Evolutionary conservation across 148 eudicot species (phyloP).

Genomic region (Rhododendron molle): DNA sequence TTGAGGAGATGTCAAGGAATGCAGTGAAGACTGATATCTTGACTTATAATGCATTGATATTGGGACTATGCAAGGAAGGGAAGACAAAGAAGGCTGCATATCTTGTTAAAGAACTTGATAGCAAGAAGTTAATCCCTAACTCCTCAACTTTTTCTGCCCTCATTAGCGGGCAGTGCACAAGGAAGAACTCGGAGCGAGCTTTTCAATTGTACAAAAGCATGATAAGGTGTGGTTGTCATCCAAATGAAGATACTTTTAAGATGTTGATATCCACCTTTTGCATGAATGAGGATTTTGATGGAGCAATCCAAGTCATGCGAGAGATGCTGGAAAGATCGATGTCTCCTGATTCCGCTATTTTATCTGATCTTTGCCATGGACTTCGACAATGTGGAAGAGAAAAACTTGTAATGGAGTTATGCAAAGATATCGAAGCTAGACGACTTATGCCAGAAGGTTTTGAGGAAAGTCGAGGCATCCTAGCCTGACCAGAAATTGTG

Average conservation of each 20-base stretch:
- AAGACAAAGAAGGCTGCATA: constrained; percentile 4
- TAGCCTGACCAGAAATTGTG: background rate
- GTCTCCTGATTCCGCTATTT: constrained; percentile 33
- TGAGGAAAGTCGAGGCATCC: constrained; percentile 8
- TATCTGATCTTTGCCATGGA: constrained; percentile 45
- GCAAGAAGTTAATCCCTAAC: constrained; percentile 20
- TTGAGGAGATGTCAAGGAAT: constrained; percentile 1
- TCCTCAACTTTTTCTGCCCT: constrained; percentile 79
- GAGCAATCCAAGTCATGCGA: constrained; percentile 48
- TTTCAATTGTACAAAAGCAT: constrained; percentile 65
- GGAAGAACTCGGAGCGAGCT: constrained; percentile 71
- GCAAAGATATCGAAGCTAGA: constrained; percentile 40
- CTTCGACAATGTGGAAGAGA: constrained; percentile 49
- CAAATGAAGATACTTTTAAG: constrained; percentile 41
- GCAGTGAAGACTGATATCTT: background rate
- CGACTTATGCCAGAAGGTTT: constrained; percentile 25
- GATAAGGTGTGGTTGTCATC: constrained; percentile 57
- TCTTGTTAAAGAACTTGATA: constrained; percentile 4
- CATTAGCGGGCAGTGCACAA: constrained; percentile 70
- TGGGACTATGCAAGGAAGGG: constrained; percentile 3
- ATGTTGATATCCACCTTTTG: constrained; percentile 51
- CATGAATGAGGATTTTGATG: constrained; percentile 69
- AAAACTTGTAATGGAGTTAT: constrained; percentile 39
- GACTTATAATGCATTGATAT: background rate
- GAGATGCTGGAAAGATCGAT: constrained; percentile 62